Conservation (phyloP, 2,329 filamentous ascomycete species). For the Pseudocercospora crystallina region DNA sequence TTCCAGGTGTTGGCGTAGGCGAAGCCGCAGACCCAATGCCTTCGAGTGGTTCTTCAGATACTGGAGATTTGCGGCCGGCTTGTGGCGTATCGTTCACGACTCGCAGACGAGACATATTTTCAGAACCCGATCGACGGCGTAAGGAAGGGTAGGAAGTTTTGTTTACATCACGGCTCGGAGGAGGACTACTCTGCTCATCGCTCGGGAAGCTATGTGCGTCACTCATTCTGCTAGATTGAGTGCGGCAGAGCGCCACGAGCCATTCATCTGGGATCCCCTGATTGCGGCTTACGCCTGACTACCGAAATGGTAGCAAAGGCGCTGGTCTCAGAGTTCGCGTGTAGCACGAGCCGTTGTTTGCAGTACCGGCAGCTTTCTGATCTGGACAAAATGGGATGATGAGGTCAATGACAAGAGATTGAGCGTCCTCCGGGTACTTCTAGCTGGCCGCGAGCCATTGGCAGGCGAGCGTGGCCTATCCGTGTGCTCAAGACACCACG, state of each 20-base stretch:
- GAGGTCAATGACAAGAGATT: too few relatives aligned
- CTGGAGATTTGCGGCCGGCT: not conserved
- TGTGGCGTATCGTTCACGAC: slow-evolving; percentile 17
- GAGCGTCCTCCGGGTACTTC: too few relatives aligned
- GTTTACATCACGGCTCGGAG: not conserved
- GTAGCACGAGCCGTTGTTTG: too few relatives aligned
- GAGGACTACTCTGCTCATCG: not conserved
- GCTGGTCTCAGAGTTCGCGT: not conserved
- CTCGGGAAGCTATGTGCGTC: slow-evolving; percentile 7
- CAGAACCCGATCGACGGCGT: slow-evolving; percentile 13
- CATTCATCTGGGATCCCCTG: slow-evolving; percentile 8
- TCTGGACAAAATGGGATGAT: too few relatives aligned
- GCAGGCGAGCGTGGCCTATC: too few relatives aligned
- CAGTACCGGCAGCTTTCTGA: too few relatives aligned
- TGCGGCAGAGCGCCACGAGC: slow-evolving; percentile 1
- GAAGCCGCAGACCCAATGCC: slow-evolving; percentile 1
- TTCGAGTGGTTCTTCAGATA: not conserved
- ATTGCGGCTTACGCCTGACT: not conserved
- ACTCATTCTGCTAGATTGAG: slow-evolving; percentile 7
- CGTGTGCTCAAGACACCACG: too few relatives aligned
- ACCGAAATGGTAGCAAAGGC: too few relatives aligned
- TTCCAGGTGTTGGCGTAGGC: not conserved
- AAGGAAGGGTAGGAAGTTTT: slow-evolving; percentile 5
- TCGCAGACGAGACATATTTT: slow-evolving; percentile 17
- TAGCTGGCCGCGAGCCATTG: too few relatives aligned